These are phyloP conservation scores for Hyaloscypha variabilis DNA, from an alignment of 495 filamentous ascomycete genomes.

Conservation along the genomic window DNA sequence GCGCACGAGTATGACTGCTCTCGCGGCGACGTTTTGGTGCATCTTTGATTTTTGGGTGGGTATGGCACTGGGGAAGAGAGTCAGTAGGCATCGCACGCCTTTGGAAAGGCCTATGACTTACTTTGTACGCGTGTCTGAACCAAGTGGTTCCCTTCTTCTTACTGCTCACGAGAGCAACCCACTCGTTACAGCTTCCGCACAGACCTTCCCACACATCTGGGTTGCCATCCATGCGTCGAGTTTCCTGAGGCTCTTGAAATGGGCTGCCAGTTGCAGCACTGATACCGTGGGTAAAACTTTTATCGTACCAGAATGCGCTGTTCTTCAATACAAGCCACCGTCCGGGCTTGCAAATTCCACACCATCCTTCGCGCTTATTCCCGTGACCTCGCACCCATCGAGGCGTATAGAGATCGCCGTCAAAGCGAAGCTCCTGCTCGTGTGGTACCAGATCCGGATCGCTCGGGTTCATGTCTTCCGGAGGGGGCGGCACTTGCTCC, in stretches of 20 bases:
- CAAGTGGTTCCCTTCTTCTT: slow-evolving; percentile 88
- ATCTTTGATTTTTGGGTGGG: slow-evolving; percentile 74
- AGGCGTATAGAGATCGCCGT: slow-evolving; percentile 78
- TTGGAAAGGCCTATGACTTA: slow-evolving; percentile 37
- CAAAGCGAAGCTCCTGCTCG: slow-evolving; percentile 77
- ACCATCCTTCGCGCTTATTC: slow-evolving; percentile 85
- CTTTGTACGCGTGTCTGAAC: slow-evolving; percentile 86
- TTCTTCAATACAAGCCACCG: slow-evolving; percentile 84
- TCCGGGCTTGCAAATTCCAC: slow-evolving; percentile 80
- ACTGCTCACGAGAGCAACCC: slow-evolving; percentile 77
- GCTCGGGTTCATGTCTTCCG: slow-evolving; percentile 73
- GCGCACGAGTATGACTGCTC: slow-evolving; percentile 47
- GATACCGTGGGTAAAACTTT: slow-evolving; percentile 80
- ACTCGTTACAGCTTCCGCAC: slow-evolving; percentile 76
- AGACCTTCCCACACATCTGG: slow-evolving; percentile 81
- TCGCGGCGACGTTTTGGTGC: slow-evolving; percentile 71
- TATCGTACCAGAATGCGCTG: slow-evolving; percentile 86
- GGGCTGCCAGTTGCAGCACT: slow-evolving; percentile 74
- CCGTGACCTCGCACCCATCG: slow-evolving; percentile 78
- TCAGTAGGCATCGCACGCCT: neutral
- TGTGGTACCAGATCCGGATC: slow-evolving; percentile 71
- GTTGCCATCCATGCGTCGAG: slow-evolving; percentile 75
- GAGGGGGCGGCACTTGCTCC: slow-evolving; percentile 66
- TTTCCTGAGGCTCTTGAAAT: slow-evolving; percentile 73
- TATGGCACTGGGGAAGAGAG: slow-evolving; percentile 61